Evolutionary conservation across 176 grass and related monocot genomes (phyloP).

Genomic region (Tillandsia fasciculata): DNA sequence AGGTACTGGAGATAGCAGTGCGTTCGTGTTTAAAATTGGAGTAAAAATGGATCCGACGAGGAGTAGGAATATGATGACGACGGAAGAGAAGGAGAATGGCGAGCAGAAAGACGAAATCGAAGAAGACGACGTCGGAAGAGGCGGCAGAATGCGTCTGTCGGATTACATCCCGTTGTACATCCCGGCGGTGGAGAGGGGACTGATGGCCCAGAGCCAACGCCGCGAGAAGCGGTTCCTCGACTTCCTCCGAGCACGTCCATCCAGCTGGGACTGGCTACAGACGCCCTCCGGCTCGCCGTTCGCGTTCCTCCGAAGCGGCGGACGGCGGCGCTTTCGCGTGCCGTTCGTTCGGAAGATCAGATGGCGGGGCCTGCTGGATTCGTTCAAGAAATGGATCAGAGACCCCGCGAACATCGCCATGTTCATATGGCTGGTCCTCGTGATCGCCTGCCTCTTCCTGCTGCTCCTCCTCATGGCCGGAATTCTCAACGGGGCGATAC

Average conservation of each 20-base stretch:
- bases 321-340: constrained; percentile 49
- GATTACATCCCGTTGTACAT: constrained; percentile 81
- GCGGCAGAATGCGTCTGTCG: constrained; percentile 21
- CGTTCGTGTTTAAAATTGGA: too few species aligned
- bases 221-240: constrained; percentile 56
- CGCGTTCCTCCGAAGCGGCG: constrained; percentile 26
- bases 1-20: too few species aligned
- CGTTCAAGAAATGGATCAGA: constrained; percentile 67
- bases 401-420: constrained; percentile 64
- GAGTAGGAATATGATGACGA: too few species aligned
- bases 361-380: constrained; percentile 37
- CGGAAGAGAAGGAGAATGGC: background rate
- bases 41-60: too few species aligned
- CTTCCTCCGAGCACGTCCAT: constrained; percentile 67
- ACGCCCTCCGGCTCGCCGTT: constrained; percentile 39
- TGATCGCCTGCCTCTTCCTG: constrained; percentile 44
- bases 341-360: constrained; percentile 66
- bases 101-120: constrained; percentile 2
- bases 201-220: constrained; percentile 11
- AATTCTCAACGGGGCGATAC: constrained; percentile 54
- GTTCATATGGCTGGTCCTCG: constrained; percentile 61
- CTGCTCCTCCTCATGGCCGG: constrained; percentile 54
- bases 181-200: constrained; percentile 39
- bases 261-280: constrained; percentile 78
- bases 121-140: constrained; percentile 1